These are phyloP conservation scores for Candida michaelii DNA, from an alignment of 805 yeast genomes.

Conservation along the genomic window DNA sequence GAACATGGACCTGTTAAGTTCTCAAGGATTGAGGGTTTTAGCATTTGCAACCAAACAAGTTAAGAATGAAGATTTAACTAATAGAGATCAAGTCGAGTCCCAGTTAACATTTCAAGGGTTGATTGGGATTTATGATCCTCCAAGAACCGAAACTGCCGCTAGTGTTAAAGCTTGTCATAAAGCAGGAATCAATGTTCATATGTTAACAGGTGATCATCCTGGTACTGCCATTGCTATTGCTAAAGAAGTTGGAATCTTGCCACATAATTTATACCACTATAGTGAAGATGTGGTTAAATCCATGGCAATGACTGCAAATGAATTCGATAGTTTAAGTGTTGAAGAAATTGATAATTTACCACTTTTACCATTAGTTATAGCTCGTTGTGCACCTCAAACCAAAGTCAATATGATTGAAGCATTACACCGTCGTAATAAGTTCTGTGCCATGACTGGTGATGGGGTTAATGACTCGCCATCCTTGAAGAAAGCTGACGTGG, in stretches of 20 bases:
- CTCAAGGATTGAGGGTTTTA: slow-evolving; percentile 69
- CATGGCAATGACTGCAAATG: slow-evolving; percentile 40
- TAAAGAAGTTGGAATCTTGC: slow-evolving; percentile 75
- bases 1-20: slow-evolving; percentile 59
- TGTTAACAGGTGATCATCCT: slow-evolving; percentile 82
- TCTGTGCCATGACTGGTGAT: slow-evolving; percentile 50
- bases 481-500: slow-evolving; percentile 73
- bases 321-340: slow-evolving; percentile 32
- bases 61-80: slow-evolving; percentile 20
- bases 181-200: slow-evolving; percentile 78
- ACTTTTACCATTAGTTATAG: slow-evolving; percentile 40
- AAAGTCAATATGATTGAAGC: slow-evolving; percentile 44
- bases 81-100: slow-evolving; percentile 47
- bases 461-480: slow-evolving; percentile 84
- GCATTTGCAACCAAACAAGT: slow-evolving; percentile 59
- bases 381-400: slow-evolving; percentile 43
- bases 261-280: slow-evolving; percentile 43
- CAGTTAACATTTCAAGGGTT: slow-evolving; percentile 61
- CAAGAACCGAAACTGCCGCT: slow-evolving; percentile 64
- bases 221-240: slow-evolving; percentile 80
- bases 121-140: slow-evolving; percentile 80
- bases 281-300: slow-evolving; percentile 32
- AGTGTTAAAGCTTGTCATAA: slow-evolving; percentile 65
- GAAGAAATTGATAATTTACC: slow-evolving; percentile 36
- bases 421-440: slow-evolving; percentile 36